Base-by-base conservation (phyloP, 352 stramenopile genomes). In the Phytophthora ohioensis region DNA sequence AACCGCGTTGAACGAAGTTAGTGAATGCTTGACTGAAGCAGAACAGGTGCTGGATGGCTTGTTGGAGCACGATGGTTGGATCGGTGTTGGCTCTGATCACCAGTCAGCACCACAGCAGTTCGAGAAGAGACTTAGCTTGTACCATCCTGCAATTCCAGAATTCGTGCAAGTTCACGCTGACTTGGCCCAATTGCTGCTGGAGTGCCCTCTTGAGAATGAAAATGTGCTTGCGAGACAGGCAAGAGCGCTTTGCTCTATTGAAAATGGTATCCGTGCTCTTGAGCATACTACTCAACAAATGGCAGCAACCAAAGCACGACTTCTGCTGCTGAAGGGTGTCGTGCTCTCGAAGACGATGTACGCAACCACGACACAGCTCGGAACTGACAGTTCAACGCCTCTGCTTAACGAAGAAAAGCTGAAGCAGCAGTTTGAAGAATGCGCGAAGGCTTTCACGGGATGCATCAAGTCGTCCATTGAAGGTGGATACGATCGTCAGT, bases 31-130 rank as follows among this genome's bases (percentile, higher is more conserved):
- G n/a, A 54, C 53, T 31, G 74, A 87, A 66, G 85, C 82, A 2
- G 73, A 88, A 59, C 42, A n/a, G 1, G 60, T 76, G 5, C 34
- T 94, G 31, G 81, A 91, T 60, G 32, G 21, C 1, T 12, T 90
- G 36, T 58, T 94, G 34, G 64, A 79, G 34, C 75, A 78, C 10
- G 76, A 88, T 57, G 87, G 87, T 11, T 94, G 87, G 87, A 80
- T 90, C 35, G 84, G 87, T 3, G 62, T 81, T 38, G 32, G 32
- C 1, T 48, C 30, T 11, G 45, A 55, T 30, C 38, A 71, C 3
- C n/a, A 73, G 13, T 41, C 56, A 12, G 41, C 48, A n/a, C 5
- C 17, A 3, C 46, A 57, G 10, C 49, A 64, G 4, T 48, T 27
- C 21, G 69, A 74, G 35, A 83, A 79, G 64, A 73, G 80, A 4